Percentiles rank a stretch among this genome's conserved stretches.
Conservation (phyloP, 371 early-diverging fungal genomes). For the Lichtheimia hyalospora region DNA sequence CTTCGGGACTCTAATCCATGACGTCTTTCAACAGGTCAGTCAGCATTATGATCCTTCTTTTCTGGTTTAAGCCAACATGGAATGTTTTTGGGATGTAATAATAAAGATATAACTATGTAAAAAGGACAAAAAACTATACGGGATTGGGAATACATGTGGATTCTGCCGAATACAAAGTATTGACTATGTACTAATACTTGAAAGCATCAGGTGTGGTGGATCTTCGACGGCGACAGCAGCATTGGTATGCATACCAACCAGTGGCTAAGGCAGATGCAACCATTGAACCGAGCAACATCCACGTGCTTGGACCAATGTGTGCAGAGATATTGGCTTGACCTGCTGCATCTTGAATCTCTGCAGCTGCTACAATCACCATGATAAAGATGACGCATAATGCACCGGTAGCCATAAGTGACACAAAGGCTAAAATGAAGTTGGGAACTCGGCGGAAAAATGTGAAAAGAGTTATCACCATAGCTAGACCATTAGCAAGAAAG, state of each 20-base stretch:
- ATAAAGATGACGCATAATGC: slow-evolving; percentile 15
- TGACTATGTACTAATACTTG: slow-evolving; percentile 10
- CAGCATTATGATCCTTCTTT: no score
- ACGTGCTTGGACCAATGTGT: slow-evolving; percentile 15
- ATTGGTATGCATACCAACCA: slow-evolving; percentile 8
- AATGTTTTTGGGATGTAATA: no score
- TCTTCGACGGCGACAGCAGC: slow-evolving; percentile 5
- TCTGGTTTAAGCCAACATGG: no score
- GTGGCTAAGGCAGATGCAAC: slow-evolving; percentile 13
- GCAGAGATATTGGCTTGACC: slow-evolving; percentile 2
- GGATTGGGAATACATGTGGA: neutral
- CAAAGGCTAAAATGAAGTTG: slow-evolving; percentile 25
- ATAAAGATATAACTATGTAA: neutral
- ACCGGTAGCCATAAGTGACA: slow-evolving; percentile 18
- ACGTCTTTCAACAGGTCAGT: no score
- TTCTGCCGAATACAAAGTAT: neutral
- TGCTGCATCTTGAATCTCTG: slow-evolving; percentile 9
- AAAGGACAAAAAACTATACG: neutral
- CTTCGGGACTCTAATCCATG: no score
- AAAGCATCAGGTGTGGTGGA: slow-evolving; percentile 10
- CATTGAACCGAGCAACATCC: slow-evolving; percentile 18
- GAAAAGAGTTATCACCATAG: slow-evolving; percentile 35
- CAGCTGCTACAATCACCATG: slow-evolving; percentile 15
- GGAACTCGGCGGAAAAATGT: slow-evolving; percentile 33
- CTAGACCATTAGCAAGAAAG: slow-evolving; percentile 33